A percentile compares a stretch with the other conserved stretches of the same genome.
Conservation (phyloP, 2,329 filamentous ascomycete genomes). For the Fusarium sulawesiense region DNA sequence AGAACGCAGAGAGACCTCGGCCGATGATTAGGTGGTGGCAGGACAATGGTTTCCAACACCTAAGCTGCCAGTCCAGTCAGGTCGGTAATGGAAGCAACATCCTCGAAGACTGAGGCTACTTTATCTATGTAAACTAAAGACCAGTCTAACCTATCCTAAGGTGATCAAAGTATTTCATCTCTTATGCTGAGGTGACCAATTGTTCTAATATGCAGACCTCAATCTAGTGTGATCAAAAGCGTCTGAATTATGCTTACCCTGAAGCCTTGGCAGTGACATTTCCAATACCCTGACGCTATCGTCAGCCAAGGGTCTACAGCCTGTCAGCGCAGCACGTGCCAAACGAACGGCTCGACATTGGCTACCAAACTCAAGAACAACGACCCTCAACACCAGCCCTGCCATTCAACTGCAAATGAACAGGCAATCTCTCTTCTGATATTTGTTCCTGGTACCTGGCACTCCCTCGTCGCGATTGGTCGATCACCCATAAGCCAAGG, state of each 20-base stretch:
- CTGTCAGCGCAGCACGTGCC: neutral
- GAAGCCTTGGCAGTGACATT: neutral
- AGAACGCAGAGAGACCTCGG: no score
- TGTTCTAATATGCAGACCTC: no score
- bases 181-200: no score
- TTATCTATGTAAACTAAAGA: no score
- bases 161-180: neutral
- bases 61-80: no score
- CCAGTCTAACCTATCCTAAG: neutral
- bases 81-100: no score
- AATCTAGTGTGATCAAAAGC: no score
- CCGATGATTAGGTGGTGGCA: no score
- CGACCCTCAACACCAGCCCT: no score
- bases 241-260: no score
- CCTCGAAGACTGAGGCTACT: no score
- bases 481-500: fast-evolving
- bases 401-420: neutral
- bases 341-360: neutral
- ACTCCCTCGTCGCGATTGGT: neutral
- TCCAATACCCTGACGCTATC: neutral
- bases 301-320: fast-evolving
- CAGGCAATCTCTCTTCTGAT: neutral
- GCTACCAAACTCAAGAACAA: neutral
- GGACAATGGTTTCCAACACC: no score
- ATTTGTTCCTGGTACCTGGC: neutral